phyloP scores from a whole-genome alignment of 2,329 filamentous ascomycete species.

The Hymenotorrendiella dingleyae region DNA sequence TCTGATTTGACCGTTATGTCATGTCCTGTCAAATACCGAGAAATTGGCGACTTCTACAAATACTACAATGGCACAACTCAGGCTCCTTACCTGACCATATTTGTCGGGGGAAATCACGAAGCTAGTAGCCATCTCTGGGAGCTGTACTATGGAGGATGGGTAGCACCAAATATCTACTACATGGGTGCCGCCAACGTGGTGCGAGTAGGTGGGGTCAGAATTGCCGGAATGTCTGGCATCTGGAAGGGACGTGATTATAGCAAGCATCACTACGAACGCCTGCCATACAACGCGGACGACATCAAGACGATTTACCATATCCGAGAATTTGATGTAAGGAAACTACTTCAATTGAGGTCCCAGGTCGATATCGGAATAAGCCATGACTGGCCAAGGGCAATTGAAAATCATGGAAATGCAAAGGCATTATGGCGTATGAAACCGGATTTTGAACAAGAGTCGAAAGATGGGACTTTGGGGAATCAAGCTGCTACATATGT shows the following conservation, averaged over 20 bases:
- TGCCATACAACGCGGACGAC: constrained; percentile 76
- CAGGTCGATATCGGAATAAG: constrained; percentile 89
- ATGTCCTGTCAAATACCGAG: constrained; percentile 80
- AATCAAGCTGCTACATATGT: constrained; percentile 74
- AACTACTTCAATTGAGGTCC: constrained; percentile 75
- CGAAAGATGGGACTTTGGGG: constrained; percentile 67
- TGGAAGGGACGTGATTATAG: constrained; percentile 90
- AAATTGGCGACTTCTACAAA: constrained; percentile 85
- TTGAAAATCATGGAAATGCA: constrained; percentile 73
- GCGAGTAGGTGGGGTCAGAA: constrained; percentile 75
- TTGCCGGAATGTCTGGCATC: constrained; percentile 87
- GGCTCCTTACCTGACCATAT: constrained; percentile 86
- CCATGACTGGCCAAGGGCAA: constrained; percentile 87
- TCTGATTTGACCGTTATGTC: constrained; percentile 84
- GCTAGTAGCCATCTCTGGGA: constrained; percentile 87
- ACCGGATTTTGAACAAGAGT: constrained; percentile 69
- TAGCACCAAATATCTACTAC: constrained; percentile 95
- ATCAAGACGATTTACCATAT: constrained; percentile 83
- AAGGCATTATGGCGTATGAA: constrained; percentile 66
- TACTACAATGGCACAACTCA: constrained; percentile 77
- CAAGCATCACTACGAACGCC: constrained; percentile 74
- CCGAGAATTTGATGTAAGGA: constrained; percentile 83
- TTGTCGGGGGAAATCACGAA: constrained; percentile 93
- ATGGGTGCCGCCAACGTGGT: constrained; percentile 88
- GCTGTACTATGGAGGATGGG: constrained; percentile 95